Base-by-base conservation (phyloP, 2,329 filamentous ascomycete genomes). In the Aspergillus phoenicis region DNA sequence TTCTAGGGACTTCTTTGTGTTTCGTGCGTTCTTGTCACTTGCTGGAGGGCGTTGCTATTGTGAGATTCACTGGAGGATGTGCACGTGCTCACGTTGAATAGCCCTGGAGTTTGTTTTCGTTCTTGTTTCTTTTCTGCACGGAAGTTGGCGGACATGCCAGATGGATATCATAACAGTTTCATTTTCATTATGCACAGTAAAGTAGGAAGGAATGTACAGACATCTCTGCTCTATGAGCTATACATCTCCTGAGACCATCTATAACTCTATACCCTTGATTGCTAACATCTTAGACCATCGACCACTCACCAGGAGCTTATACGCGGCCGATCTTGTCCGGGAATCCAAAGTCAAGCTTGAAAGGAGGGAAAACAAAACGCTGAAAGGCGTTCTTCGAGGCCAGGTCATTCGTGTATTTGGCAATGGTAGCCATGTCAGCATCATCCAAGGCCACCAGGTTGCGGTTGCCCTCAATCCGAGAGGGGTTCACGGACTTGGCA, bases 281-380 rank as follows among this genome's bases (percentile, higher is more conserved):
- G 24, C 26, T 8, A 20, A 15, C 33, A 36, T 15, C 24, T 7
- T 5, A 28, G 33, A 8, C 38, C 30, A 13, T 28, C 11, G 10
- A 30, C 13, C 15, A 51, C 26, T 30, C 47, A 11, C 24, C 45
- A 49, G 24, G 24, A 28, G 24, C 26, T 51, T 51, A 51, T 51
- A 51, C 47, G 2, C 47, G 47, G 26, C 17, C 36, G 22, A 53
- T 45, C 82, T 89, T 89, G 72, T 91, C 89, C n/a, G 87, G 88
- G 79, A 91, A 91, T 2, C 88, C 88, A 73, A 91, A 88, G 69
- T 88, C 81, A 52, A 89, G 77, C 2, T 86, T 87, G 69, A 90
- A 91, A 0, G 87, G 84, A 66, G 89, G 89, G 73, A 88, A 90
- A 36, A 91, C 86, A 64, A 85, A 90, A 53, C 77, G 73, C 61